Evolutionary conservation across 768 basidiomycete genomes (phyloP).

Genomic region (Termitomyces titanicus): DNA sequence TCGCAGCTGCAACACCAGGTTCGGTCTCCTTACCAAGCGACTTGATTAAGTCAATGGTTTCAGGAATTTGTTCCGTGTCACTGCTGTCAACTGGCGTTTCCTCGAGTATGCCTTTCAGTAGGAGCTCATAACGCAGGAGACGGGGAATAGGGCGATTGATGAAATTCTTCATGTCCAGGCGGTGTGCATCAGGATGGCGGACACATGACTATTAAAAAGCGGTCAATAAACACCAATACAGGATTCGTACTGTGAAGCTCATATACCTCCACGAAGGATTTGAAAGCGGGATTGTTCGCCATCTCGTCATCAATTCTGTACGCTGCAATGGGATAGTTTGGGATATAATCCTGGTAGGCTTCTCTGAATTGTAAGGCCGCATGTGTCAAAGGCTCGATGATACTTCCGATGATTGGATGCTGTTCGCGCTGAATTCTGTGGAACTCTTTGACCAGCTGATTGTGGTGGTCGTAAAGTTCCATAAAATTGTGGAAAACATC

Average conservation of each 20-base stretch:
- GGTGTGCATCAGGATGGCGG: slow-evolving; percentile 73
- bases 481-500: slow-evolving; percentile 89
- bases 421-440: slow-evolving; percentile 88
- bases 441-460: slow-evolving; percentile 72
- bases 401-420: slow-evolving; percentile 70
- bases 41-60: slow-evolving; percentile 85
- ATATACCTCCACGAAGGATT: slow-evolving; percentile 72
- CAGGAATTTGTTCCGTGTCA: slow-evolving; percentile 79
- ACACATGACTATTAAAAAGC: slow-evolving; percentile 32
- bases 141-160: slow-evolving; percentile 91
- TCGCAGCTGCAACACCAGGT: slow-evolving; percentile 79
- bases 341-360: slow-evolving; percentile 89
- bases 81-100: slow-evolving; percentile 71
- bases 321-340: slow-evolving; percentile 91
- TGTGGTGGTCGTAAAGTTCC: slow-evolving; percentile 73
- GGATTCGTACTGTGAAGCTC: slow-evolving; percentile 14
- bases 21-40: slow-evolving; percentile 84
- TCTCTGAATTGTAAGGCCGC: slow-evolving; percentile 91
- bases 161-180: slow-evolving; percentile 90
- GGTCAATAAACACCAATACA: slow-evolving; percentile 15
- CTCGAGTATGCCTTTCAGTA: slow-evolving; percentile 78
- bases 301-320: slow-evolving; percentile 87
- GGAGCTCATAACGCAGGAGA: slow-evolving; percentile 81
- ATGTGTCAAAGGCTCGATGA: slow-evolving; percentile 84
- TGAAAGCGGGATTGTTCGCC: slow-evolving; percentile 77